Base-by-base conservation (phyloP, 306 rosid species). In the Prunus armeniaca region DNA sequence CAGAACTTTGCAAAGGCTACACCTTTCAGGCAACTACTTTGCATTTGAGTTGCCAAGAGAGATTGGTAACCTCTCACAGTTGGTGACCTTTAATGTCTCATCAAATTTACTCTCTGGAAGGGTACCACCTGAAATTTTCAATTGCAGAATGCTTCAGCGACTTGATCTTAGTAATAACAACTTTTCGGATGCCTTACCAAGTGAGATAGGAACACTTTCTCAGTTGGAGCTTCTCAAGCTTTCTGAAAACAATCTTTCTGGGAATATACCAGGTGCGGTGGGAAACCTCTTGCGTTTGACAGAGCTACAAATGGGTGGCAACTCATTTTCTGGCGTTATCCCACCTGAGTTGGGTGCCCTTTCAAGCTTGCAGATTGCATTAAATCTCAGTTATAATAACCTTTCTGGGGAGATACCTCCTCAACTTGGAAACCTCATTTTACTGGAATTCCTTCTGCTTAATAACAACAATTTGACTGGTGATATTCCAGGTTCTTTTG, bases 11-110 rank as follows among this genome's bases (percentile, higher is more conserved):
- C 95, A 91, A 69, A 88, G 91, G 86, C 95, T 93, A 66, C 98
- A 82, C 32, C 84, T 93, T 80, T 89, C 93, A 10, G 62, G 78
- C 75, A 93, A 93, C 84, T 75, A 76, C 86, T 91, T 93, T 68
- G 71, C 82, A 71, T 84, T 81, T 58, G 88, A 86, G 85, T 81
- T 93, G 84, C 98, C 98, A 28, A 86, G 79, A 74, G 98, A 89
- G 81, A 88, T 91, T 52, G 98, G 98, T 52, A 74, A 81, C 20
- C 90, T 93, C 47, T 85, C 89, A 51, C 83, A 91, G 74, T 70
- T 93, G 84, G 98, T 91, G 67, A 88, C 89, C 79, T 93, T 93
- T 24, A 93, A 93, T 83, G 86, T 89, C 72, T 91, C 98, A 11
- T 89, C 91, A 22, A 93, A 93, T 79, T 85, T 68, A 47, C 90